Evolutionary conservation across 805 yeast species (phyloP), one percentile per base, ranked within the genome.

Genomic region (Schizosaccharomyces japonicus): DNA sequence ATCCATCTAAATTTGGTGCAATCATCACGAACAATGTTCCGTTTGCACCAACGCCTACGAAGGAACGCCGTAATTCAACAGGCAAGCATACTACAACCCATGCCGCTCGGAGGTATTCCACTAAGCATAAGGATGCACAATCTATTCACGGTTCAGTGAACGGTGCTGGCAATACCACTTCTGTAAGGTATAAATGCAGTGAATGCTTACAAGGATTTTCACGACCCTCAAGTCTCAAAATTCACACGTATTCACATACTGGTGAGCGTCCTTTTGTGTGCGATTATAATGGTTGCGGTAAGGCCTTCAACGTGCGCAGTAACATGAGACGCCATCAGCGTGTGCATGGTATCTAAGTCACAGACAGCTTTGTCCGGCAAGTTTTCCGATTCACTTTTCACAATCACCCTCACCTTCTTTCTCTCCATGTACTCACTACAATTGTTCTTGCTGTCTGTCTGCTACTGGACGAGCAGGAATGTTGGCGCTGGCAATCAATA

Each of bases 281-380:
- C 57, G 61, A 66, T n/a, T 77, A 80, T 74, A 63, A 63, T 0
- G 72, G 69, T 32, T 83, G 95, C 59, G 78, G 76, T 0, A 73
- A 78, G 53, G 57, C 70, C 4, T 84, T 83, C 58, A 71, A 77
- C 21, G 94, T 84, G 29, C 73, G 83, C 55, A 75, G 83, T 29
- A 83, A 83, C 59, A 73, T 84, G 78, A 70, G 81, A n/a, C 68
- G 95, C 51, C 95, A 83, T 61, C 69, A 71, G 53, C 76, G 56
- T 10, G 26, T 45, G 28, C 47, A 45, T 21, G 47, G 46, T 36
- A n/a, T 21, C 13, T 36, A 36, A 23, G n/a, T n/a, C n/a, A n/a
- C n/a, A n/a, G n/a, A n/a, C n/a, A n/a, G n/a, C n/a, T n/a, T n/a
- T n/a, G n/a, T n/a, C n/a, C n/a, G n/a, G n/a, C n/a, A n/a, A n/a